phyloP scores from a whole-genome alignment of 2,329 filamentous ascomycete genomes.

The Periconia digitata region DNA sequence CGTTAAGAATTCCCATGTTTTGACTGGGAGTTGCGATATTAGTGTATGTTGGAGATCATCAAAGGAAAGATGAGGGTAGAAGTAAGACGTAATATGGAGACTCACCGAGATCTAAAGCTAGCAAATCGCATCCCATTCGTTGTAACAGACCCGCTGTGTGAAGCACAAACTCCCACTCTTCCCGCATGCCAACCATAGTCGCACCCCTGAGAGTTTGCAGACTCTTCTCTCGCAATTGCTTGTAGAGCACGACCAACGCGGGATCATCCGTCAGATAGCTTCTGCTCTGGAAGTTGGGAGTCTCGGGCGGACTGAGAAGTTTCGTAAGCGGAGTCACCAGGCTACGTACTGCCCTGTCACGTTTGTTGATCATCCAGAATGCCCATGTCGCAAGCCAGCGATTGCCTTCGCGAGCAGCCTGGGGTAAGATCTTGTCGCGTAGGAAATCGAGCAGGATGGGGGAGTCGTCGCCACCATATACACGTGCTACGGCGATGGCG shows the following conservation, averaged over 20 bases:
- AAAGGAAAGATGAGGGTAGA: not conserved
- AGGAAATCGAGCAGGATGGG: conserved; percentile 73
- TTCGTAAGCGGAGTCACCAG: conserved; percentile 79
- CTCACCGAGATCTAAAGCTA: conserved; percentile 80
- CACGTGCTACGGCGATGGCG: conserved; percentile 81
- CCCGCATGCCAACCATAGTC: conserved; percentile 73
- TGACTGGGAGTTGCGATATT: conserved; percentile 52
- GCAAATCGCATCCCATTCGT: conserved; percentile 89
- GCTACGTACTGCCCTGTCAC: conserved; percentile 80
- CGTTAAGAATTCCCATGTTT: conserved; percentile 76
- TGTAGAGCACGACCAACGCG: conserved; percentile 82
- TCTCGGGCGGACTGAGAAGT: conserved; percentile 68
- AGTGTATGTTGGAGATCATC: not conserved
- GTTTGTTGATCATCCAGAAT: conserved; percentile 84
- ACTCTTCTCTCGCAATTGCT: conserved; percentile 78
- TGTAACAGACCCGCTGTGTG: conserved; percentile 83
- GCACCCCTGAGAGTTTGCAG: conserved; percentile 84
- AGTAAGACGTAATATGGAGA: not conserved
- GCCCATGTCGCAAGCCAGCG: conserved; percentile 95
- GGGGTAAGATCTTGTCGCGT: conserved; percentile 74
- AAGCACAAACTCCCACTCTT: conserved; percentile 87
- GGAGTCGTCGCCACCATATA: conserved; percentile 84
- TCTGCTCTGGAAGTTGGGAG: conserved; percentile 71
- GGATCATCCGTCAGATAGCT: conserved; percentile 90
- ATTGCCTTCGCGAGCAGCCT: conserved; percentile 80